Percentiles rank a stretch among this genome's conserved stretches.
These are phyloP conservation scores for Acephala macrosclerotiorum DNA, from an alignment of 2,329 filamentous ascomycete genomes.

Conservation along the genomic window DNA sequence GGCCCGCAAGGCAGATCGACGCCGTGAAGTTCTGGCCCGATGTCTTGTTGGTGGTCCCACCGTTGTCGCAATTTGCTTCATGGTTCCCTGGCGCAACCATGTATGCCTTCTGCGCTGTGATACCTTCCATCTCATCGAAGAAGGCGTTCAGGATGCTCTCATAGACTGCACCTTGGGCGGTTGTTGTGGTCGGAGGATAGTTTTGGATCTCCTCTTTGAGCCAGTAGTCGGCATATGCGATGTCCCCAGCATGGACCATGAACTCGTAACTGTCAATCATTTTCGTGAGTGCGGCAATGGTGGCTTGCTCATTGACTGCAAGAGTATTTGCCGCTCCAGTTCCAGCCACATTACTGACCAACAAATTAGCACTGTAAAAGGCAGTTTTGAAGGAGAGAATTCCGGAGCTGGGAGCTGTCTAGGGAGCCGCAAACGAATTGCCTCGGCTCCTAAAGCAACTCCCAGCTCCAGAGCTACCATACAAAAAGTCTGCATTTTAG, in stretches of 20 bases:
- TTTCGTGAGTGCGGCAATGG: constrained; percentile 59
- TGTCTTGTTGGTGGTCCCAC: constrained; percentile 10
- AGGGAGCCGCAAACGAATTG: too few species aligned
- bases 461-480: too few species aligned
- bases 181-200: constrained; percentile 43
- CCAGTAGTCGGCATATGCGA: constrained; percentile 57
- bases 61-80: constrained; percentile 60
- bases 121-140: constrained; percentile 60
- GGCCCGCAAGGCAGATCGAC: constrained; percentile 55
- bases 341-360: constrained; percentile 50
- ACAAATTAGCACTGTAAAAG: too few species aligned
- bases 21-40: constrained; percentile 42
- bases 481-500: too few species aligned
- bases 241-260: constrained; percentile 48
- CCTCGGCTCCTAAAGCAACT: too few species aligned
- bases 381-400: too few species aligned
- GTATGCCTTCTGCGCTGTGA: constrained; percentile 61
- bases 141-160: constrained; percentile 64
- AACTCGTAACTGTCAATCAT: constrained; percentile 61
- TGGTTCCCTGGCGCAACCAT: constrained; percentile 66
- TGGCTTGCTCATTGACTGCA: constrained; percentile 62
- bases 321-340: constrained; percentile 55
- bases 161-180: constrained; percentile 55
- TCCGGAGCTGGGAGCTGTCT: too few species aligned
- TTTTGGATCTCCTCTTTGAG: constrained; percentile 56